Conservation (phyloP, 1,284 basidiomycete genomes). For the Porodaedalea pini region DNA sequence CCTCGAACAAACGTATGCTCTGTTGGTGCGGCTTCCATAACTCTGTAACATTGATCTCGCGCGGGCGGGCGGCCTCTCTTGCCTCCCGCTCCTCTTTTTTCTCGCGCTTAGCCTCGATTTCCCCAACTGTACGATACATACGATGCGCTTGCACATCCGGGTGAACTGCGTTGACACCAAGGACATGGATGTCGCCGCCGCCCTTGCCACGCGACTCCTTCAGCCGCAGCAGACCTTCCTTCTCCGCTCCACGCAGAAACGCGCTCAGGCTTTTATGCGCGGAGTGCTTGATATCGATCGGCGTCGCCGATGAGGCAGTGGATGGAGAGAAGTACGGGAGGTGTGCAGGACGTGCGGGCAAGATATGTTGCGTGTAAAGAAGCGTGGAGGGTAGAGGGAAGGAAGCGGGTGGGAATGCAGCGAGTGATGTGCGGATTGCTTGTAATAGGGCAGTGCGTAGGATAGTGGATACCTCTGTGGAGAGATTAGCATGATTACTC, state of each 20-base stretch:
- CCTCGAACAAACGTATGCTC: constrained; percentile 60
- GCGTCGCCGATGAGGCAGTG: constrained; percentile 34
- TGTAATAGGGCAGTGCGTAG: constrained; percentile 73
- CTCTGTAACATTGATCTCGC: constrained; percentile 56
- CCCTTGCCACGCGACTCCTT: constrained; percentile 62
- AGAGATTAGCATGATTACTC: constrained; percentile 30
- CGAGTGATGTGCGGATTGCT: constrained; percentile 49
- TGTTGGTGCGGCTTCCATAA: constrained; percentile 70
- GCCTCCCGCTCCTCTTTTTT: constrained; percentile 43
- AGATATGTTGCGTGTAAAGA: constrained; percentile 73
- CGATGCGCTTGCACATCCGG: constrained; percentile 51
- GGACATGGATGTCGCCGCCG: constrained; percentile 63
- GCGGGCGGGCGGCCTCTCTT: constrained; percentile 42
- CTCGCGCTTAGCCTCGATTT: constrained; percentile 55
- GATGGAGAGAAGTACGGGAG: constrained; percentile 32
- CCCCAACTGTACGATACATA: constrained; percentile 57
- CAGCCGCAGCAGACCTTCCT: constrained; percentile 65
- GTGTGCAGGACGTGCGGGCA: constrained; percentile 70
- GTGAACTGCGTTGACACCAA: constrained; percentile 60
- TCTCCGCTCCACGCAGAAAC: constrained; percentile 74
- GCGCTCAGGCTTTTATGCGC: constrained; percentile 75
- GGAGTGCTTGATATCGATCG: constrained; percentile 61
- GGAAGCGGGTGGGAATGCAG: constrained; percentile 44
- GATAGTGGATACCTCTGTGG: constrained; percentile 58
- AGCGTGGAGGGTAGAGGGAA: constrained; percentile 76